Base-by-base conservation (phyloP, 305 asterid genomes). In the Rubia balearica region DNA sequence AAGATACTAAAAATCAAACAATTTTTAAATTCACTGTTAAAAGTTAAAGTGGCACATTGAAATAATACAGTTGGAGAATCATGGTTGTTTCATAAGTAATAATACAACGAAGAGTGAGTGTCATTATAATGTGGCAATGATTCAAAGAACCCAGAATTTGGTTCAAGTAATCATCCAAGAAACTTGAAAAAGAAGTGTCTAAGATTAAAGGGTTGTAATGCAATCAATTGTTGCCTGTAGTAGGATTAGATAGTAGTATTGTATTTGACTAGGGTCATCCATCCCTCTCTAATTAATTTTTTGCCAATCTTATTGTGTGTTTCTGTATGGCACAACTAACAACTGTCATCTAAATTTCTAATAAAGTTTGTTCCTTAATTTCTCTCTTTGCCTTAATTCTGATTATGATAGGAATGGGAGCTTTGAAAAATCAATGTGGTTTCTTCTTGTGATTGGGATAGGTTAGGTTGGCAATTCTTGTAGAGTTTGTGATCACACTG, bases 221-320 rank as follows among this genome's bases (percentile, higher is more conserved):
- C 10, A 16, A 57, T 27, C 6, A 45, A 41, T 70, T 27, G 48
- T 10, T 57, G 30, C 63, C 36, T 57, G 33, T 3, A 8, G 7
- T 4, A 19, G 63, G 9, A 57, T 19, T 24, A 9, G 30, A 24
- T 22, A 8, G 63, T 24, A 22, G 36, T 57, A 57, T 4, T 57
- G 36, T 8, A 22, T 57, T 57, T 57, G 65, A 12, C 17, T 60
- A 60, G 38, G 24, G 65, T 17, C 27, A 51, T 19, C 43, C 71
- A 16, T 6, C 56, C n/a, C 43, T 56, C 13, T 59, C 73, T 61
- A 65, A 74, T 49, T 74, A 68, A 74, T 60, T 16, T 45, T 21
- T 49, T 60, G 38, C 57, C 6, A 16, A 0, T 11, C 17, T 36
- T 30, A 12, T 24, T 40, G 57, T 51, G 22, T 51, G 57, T 49